These are phyloP conservation scores for Fusarium heterosporum DNA, from an alignment of 2,329 filamentous ascomycete species.

Conservation along the genomic window DNA sequence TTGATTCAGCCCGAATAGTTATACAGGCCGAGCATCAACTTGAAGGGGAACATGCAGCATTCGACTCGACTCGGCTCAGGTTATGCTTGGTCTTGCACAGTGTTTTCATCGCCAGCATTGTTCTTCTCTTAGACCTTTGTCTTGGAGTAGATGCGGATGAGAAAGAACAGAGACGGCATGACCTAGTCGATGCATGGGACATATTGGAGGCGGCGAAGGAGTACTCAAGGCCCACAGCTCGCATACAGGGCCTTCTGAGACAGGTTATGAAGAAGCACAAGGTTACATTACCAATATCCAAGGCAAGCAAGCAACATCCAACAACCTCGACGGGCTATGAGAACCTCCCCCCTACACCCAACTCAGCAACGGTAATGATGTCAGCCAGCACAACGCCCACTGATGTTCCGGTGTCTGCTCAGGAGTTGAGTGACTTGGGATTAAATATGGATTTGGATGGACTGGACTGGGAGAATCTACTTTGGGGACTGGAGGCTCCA, in stretches of 20 bases:
- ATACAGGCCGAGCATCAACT: constrained; percentile 49
- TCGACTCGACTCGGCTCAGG: constrained; percentile 47
- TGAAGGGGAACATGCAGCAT: constrained; percentile 44
- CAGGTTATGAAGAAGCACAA: constrained; percentile 52
- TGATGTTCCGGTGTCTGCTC: constrained; percentile 29
- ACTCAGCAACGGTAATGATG: constrained; percentile 38
- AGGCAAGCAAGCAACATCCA: background rate
- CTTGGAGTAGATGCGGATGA: constrained; percentile 42
- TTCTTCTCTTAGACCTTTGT: constrained; percentile 51
- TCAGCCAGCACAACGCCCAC: constrained; percentile 26
- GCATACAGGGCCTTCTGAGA: constrained; percentile 48
- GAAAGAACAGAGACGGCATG: constrained; percentile 42
- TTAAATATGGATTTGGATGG: constrained; percentile 50
- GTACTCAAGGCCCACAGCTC: constrained; percentile 47
- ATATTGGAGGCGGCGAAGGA: constrained; percentile 50
- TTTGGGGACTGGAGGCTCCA: constrained; percentile 52
- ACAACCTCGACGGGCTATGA: background rate
- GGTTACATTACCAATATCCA: constrained; percentile 31
- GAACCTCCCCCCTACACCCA: constrained; percentile 48
- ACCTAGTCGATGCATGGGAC: constrained; percentile 50
- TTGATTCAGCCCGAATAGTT: constrained; percentile 49
- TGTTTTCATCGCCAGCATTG: constrained; percentile 52
- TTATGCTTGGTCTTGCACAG: constrained; percentile 50
- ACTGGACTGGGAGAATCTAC: constrained; percentile 53
- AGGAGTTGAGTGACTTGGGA: constrained; percentile 47